These are phyloP conservation scores for Trypanosoma avium DNA, from an alignment of 208 protist species.

Conservation along the genomic window DNA sequence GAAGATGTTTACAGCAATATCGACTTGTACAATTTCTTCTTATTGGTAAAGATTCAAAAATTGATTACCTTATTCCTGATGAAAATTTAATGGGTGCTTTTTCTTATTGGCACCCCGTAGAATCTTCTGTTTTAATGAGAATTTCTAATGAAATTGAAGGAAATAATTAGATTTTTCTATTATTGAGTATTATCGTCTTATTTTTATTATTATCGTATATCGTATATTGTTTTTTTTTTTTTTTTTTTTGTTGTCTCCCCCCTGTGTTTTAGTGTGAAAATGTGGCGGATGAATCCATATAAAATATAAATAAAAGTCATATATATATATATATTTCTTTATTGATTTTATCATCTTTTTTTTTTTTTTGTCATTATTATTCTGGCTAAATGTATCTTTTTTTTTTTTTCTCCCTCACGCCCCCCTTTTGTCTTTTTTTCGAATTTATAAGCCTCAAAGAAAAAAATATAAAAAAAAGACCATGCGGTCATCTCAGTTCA, in stretches of 20 bases:
- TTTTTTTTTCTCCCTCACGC: no score
- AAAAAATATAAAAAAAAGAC: no score
- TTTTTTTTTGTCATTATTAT: no score
- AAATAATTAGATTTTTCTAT: slow-evolving; percentile 8
- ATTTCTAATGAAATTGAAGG: slow-evolving; percentile 12
- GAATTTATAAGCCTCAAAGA: no score
- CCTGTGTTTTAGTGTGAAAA: no score
- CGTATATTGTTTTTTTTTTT: slow-evolving; percentile 10
- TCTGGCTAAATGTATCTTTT: no score
- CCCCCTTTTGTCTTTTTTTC: no score
- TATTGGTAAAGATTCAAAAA: background rate
- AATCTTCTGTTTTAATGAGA: slow-evolving; percentile 13
- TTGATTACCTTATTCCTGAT: slow-evolving; percentile 4
- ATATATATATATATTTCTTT: no score
- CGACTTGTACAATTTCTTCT: slow-evolving; percentile 19
- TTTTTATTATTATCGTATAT: slow-evolving; percentile 1
- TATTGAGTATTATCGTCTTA: slow-evolving; percentile 7
- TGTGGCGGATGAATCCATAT: no score
- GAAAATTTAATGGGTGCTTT: slow-evolving; percentile 16
- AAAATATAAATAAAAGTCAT: no score
- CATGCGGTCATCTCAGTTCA: slow-evolving; percentile 45
- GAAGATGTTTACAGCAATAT: slow-evolving; percentile 24
- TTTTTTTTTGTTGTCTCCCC: background rate
- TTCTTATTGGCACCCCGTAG: slow-evolving; percentile 17
- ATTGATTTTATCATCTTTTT: no score